Percentiles rank a stretch among this genome's conserved stretches.
These are phyloP conservation scores for Hemileccinum impolitum DNA, from an alignment of 768 basidiomycete genomes.

Conservation along the genomic window DNA sequence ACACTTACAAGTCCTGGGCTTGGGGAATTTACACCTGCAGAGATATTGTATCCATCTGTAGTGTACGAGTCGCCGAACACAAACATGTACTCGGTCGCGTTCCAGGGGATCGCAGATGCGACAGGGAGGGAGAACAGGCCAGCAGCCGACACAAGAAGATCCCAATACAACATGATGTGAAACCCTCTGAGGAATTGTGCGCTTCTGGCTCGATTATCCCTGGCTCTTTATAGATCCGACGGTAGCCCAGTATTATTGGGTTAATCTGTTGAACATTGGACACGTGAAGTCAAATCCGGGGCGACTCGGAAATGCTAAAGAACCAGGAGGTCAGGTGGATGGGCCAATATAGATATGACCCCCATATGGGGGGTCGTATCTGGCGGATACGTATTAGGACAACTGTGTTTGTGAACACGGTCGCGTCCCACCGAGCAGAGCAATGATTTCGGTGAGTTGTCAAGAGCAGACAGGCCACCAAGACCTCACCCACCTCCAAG, in stretches of 20 bases:
- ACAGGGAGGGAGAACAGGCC: conserved; percentile 7
- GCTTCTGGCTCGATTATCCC: background rate
- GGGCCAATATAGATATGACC: conserved; percentile 1
- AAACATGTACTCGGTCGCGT: conserved; percentile 51
- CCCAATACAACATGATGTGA: conserved; percentile 11
- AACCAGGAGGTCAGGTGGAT: too few species aligned
- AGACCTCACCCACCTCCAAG: conserved; percentile 39
- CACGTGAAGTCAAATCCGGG: too few species aligned
- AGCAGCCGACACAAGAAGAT: conserved; percentile 1
- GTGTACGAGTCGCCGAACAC: conserved; percentile 66
- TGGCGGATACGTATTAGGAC: background rate
- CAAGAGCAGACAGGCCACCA: background rate
- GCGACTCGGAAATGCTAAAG: too few species aligned
- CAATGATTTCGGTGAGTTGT: conserved; percentile 47
- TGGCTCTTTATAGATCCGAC: too few species aligned
- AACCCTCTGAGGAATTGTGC: background rate
- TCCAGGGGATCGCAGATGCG: conserved; percentile 41
- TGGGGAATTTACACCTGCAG: conserved; percentile 50
- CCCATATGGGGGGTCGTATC: conserved; percentile 9
- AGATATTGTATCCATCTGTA: conserved; percentile 56
- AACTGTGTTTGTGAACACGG: conserved; percentile 1
- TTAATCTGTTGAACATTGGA: too few species aligned
- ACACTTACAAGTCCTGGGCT: conserved; percentile 47
- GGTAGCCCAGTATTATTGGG: too few species aligned
- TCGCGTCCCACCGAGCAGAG: conserved; percentile 3